Conservation (phyloP, 2,329 filamentous ascomycete genomes). For the Xylariaceae sp. region DNA sequence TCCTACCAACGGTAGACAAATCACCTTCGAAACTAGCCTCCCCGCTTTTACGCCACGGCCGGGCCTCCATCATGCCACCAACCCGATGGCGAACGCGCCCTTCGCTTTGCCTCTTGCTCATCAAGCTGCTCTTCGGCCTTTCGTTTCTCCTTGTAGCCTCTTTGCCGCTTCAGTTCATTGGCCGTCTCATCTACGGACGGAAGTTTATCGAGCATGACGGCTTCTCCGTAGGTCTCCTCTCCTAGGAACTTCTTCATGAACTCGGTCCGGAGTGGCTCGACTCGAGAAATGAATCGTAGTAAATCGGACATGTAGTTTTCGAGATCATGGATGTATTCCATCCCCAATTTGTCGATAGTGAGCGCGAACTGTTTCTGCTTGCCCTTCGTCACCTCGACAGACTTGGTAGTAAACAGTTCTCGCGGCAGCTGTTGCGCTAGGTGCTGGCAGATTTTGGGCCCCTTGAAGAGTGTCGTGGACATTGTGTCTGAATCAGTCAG, state of each 20-base stretch:
- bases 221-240: neutral
- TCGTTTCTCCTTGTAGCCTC: neutral
- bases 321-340: neutral
- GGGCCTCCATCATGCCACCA: too few relatives aligned
- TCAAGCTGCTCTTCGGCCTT: neutral
- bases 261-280: neutral
- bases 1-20: too few relatives aligned
- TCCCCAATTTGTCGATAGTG: neutral
- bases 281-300: neutral
- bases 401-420: neutral
- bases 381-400: neutral
- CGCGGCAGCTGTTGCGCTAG: conserved; percentile 1
- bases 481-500: neutral
- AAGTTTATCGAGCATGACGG: neutral
- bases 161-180: neutral
- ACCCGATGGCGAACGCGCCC: neutral
- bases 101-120: neutral
- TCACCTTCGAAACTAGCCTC: too few relatives aligned
- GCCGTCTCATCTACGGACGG: too few relatives aligned
- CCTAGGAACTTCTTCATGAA: neutral
- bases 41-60: too few relatives aligned
- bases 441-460: neutral
- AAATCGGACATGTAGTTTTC: neutral
- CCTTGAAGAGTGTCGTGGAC: neutral
- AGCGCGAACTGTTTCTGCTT: neutral